Conservation (phyloP, 257 asterid species). For the Nicotiana obtusifolia region DNA sequence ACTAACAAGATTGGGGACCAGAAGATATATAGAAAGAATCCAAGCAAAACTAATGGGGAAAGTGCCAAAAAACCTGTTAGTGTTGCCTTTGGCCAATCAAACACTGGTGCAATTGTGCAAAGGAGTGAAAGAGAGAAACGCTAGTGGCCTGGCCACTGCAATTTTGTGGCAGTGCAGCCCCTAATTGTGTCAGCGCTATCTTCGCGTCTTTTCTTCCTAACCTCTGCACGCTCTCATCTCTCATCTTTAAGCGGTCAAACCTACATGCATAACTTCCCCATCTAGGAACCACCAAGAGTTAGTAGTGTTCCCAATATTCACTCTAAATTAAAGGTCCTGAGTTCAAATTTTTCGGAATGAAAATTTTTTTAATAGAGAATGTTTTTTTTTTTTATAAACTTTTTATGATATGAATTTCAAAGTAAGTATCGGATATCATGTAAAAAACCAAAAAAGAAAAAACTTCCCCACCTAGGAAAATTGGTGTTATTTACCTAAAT, state of each 20-base stretch:
- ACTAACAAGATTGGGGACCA: not conserved
- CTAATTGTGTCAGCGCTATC: slow-evolving; percentile 31
- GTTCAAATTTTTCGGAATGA: too few species aligned
- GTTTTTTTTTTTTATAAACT: too few species aligned
- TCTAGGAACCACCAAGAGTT: too few species aligned
- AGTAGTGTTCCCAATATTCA: too few species aligned
- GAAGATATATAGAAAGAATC: not conserved
- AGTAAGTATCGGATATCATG: too few species aligned
- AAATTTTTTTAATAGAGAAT: too few species aligned
- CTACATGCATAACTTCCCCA: not conserved
- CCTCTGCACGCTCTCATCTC: not conserved
- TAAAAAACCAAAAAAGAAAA: too few species aligned
- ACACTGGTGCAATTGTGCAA: not conserved
- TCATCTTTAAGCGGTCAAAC: not conserved
- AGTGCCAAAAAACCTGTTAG: not conserved
- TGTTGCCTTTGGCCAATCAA: not conserved
- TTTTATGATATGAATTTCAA: too few species aligned
- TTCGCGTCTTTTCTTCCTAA: slow-evolving; percentile 18
- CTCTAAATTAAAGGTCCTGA: too few species aligned
- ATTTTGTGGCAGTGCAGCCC: not conserved
- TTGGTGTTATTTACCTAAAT: too few species aligned
- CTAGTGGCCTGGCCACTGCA: slow-evolving; percentile 5
- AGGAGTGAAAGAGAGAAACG: not conserved
- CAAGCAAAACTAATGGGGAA: not conserved
- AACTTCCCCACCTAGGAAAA: too few species aligned